These are phyloP conservation scores for Dryas integrifolia DNA, from an alignment of 331 rosid species.

Conservation along the genomic window DNA sequence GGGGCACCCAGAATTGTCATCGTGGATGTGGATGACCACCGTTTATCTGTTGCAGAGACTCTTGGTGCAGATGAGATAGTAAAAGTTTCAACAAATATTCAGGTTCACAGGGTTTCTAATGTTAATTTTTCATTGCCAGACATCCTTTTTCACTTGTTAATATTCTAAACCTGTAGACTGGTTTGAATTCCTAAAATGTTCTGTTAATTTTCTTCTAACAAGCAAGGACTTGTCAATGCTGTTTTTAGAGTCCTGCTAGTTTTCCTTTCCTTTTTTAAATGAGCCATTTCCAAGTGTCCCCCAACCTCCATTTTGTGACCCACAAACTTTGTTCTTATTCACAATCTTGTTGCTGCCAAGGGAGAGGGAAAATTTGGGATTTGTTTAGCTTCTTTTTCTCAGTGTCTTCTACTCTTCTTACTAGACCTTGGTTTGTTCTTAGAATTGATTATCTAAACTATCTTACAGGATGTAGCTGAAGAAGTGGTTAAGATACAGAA, in stretches of 20 bases:
- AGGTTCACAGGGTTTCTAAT: slow-evolving; percentile 35
- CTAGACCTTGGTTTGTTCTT: slow-evolving; percentile 1
- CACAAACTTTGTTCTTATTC: too few relatives aligned
- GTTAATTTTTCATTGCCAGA: not conserved
- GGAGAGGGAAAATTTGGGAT: not conserved
- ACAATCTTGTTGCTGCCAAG: not conserved
- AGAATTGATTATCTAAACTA: not conserved
- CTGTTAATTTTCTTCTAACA: not conserved
- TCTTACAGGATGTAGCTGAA: slow-evolving; percentile 50
- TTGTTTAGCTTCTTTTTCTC: not conserved
- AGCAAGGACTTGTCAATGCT: not conserved
- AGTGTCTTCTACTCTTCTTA: not conserved
- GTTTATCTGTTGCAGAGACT: slow-evolving; percentile 72
- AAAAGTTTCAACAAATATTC: slow-evolving; percentile 61
- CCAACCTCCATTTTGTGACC: too few relatives aligned
- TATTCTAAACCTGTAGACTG: not conserved
- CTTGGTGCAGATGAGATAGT: slow-evolving; percentile 72
- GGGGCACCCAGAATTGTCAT: slow-evolving; percentile 65
- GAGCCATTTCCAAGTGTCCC: not conserved
- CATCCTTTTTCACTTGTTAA: not conserved
- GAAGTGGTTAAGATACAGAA: slow-evolving; percentile 58
- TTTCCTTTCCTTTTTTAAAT: not conserved
- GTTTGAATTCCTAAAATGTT: not conserved
- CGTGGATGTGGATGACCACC: slow-evolving; percentile 69
- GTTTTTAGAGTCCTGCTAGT: not conserved